Percentiles rank a stretch among this genome's conserved stretches.
These are phyloP conservation scores for Chalciporus chontae DNA, from an alignment of 768 basidiomycete species.

Conservation along the genomic window DNA sequence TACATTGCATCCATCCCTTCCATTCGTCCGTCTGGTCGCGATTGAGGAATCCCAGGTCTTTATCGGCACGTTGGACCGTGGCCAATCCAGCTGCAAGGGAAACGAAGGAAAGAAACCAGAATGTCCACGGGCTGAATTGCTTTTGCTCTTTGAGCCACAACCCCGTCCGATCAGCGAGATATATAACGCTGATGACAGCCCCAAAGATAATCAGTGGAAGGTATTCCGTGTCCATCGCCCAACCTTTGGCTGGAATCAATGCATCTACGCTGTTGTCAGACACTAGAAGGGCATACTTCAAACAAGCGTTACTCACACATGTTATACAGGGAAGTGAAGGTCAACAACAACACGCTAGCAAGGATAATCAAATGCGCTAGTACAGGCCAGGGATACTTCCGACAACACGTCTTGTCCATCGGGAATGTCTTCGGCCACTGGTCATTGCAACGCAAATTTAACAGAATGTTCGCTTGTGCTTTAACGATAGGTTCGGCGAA, in stretches of 20 bases:
- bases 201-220: slow-evolving; percentile 60
- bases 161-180: slow-evolving; percentile 78
- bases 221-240: slow-evolving; percentile 13
- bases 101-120: slow-evolving; percentile 54
- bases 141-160: slow-evolving; percentile 92
- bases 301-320: slow-evolving; percentile 20
- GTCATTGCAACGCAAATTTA: slow-evolving; percentile 82
- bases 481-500: slow-evolving; percentile 60
- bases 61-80: slow-evolving; percentile 68
- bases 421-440: slow-evolving; percentile 57
- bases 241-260: slow-evolving; percentile 10
- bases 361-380: slow-evolving; percentile 54
- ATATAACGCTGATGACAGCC: slow-evolving; percentile 62
- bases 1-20: slow-evolving; percentile 99
- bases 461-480: slow-evolving; percentile 71
- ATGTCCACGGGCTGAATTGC: slow-evolving; percentile 67
- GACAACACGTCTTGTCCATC: slow-evolving; percentile 78
- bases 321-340: slow-evolving; percentile 45
- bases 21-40: slow-evolving; percentile 94
- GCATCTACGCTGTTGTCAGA: slow-evolving; percentile 15
- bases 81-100: slow-evolving; percentile 55
- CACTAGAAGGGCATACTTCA: slow-evolving; percentile 6
- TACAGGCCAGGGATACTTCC: slow-evolving; percentile 66
- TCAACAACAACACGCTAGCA: slow-evolving; percentile 42
- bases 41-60: slow-evolving; percentile 85